Conservation (phyloP, 2,329 filamentous ascomycete species). For the Pseudohalonectria lignicola region DNA sequence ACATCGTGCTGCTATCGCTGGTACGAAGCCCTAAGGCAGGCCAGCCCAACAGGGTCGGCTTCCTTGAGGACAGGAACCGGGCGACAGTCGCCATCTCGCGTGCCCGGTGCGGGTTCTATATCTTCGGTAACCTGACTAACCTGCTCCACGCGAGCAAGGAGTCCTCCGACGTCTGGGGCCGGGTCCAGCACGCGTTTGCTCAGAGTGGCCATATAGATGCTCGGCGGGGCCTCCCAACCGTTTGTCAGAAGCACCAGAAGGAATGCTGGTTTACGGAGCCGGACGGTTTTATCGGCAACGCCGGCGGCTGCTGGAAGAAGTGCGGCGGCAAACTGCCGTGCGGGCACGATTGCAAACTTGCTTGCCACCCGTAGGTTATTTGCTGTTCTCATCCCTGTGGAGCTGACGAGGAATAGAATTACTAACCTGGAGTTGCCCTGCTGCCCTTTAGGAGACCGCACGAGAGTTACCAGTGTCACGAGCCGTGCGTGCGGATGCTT, state of each 20-base stretch:
- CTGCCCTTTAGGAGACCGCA: not conserved
- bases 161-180: conserved; percentile 26
- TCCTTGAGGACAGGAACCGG: conserved; percentile 53
- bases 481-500: not conserved
- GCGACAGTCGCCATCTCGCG: conserved; percentile 52
- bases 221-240: conserved; percentile 43
- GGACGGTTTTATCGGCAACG: conserved; percentile 34
- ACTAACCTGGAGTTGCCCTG: too few relatives aligned
- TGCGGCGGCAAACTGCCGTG: conserved; percentile 34
- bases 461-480: not conserved
- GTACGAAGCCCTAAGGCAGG: conserved; percentile 56
- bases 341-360: conserved; percentile 37
- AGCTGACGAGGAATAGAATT: too few relatives aligned
- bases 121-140: conserved; percentile 66
- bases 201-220: conserved; percentile 18
- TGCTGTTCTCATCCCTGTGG: not conserved
- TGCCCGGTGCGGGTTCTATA: conserved; percentile 67
- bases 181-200: conserved; percentile 40
- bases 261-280: conserved; percentile 39
- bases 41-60: conserved; percentile 46
- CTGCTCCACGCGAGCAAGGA: conserved; percentile 32
- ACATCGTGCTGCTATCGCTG: conserved; percentile 68
- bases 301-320: conserved; percentile 37
- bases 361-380: conserved; percentile 37
- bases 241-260: conserved; percentile 47